These are phyloP conservation scores for Rhodamnia argentea DNA, from an alignment of 345 rosid species.

Conservation along the genomic window DNA sequence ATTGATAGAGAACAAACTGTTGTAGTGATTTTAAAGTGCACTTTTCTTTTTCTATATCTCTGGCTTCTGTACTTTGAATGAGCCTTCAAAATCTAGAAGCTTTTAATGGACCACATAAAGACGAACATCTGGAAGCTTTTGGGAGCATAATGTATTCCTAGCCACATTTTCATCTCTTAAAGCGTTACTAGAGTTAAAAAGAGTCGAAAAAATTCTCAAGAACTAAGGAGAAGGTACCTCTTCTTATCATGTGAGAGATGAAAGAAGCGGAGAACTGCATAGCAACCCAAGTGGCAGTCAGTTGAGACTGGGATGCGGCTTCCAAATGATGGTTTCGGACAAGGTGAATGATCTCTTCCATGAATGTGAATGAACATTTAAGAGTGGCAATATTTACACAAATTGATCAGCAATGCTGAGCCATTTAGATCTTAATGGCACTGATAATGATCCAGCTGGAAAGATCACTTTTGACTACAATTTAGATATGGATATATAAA, in stretches of 20 bases:
- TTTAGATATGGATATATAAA: neutral
- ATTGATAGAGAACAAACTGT: neutral
- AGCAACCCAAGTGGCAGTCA: neutral
- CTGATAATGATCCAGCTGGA: neutral
- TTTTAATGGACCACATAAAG: neutral
- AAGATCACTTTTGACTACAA: neutral
- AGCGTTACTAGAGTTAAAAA: neutral
- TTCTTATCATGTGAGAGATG: neutral
- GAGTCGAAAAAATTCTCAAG: neutral
- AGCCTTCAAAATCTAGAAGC: neutral
- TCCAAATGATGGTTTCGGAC: neutral
- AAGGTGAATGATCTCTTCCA: neutral
- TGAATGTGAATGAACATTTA: neutral
- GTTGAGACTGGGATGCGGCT: neutral
- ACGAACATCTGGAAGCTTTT: neutral
- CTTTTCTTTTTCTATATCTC: neutral
- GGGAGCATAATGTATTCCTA: neutral
- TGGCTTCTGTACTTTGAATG: neutral
- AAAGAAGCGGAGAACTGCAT: neutral
- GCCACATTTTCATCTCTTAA: neutral
- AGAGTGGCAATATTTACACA: neutral
- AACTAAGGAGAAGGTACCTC: neutral
- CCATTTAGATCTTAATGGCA: neutral
- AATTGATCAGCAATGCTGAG: neutral
- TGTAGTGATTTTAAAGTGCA: neutral